Evolutionary conservation across 2,329 filamentous ascomycete species (phyloP), one percentile per base, ranked within the genome.

Genomic region (Fusarium stilboides): DNA sequence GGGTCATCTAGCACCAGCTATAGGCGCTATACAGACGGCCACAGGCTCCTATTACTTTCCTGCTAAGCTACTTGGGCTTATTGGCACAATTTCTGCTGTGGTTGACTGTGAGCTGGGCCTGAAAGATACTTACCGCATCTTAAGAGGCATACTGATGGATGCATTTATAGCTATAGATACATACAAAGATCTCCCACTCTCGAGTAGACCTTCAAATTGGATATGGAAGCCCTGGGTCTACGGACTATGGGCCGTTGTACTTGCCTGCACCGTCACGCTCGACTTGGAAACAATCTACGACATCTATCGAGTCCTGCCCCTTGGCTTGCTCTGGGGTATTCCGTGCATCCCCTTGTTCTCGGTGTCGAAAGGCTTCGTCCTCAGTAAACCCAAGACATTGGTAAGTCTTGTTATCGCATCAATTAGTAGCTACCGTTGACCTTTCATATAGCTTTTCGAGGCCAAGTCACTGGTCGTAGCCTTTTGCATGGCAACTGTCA

Each of bases 281-380:
- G 62, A 53, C 20, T 12, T 53, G 17, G 20, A 63, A 15, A 63
- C 62, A 3, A 8, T 63, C n/a, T 63, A 58, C 8, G 62, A 65
- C 7, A 58, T 65, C 4, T 65, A 63, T 5, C 52, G 59, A 7
- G 51, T 65, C 7, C 50, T 65, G 1, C 62, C 62, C 15, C 58
- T 65, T 20, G 59, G 62, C n/a, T n/a, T 63, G 12, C 46, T 52
- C 10, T 65, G 62, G 62, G 62, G 58, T 4, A 51, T 65, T 15
- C 62, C 62, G 6, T 65, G 62, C 17, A 55, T 65, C 1, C 62
- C 52, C 0, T 9, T 28, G 12, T 58, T 53, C 43, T 45, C 62
- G 2, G 9, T 19, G 6, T 44, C 56, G 2, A 63, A 50, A 7
- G 59, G 62, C 2, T 42, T 55, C 28, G 40, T 46, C 24, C 9